A percentile compares a stretch with the other conserved stretches of the same genome.
phyloP scores from a whole-genome alignment of 2,329 filamentous ascomycete genomes.

The Westerdykella aurantiaca region DNA sequence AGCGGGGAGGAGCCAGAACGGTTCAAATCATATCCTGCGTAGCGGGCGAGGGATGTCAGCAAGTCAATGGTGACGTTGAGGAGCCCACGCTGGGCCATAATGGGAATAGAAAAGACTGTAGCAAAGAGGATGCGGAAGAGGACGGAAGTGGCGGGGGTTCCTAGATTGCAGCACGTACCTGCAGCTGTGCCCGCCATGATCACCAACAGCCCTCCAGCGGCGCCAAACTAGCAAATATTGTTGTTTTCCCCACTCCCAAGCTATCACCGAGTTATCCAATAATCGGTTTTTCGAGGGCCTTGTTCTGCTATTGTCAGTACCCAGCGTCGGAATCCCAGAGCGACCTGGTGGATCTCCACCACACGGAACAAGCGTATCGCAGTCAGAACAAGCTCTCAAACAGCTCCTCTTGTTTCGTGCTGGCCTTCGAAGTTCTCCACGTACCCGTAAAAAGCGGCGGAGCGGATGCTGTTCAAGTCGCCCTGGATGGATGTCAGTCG shows the following conservation, averaged over 20 bases:
- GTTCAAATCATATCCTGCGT: conserved; percentile 39
- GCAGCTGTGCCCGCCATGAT: conserved; percentile 39
- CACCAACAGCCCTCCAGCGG: conserved; percentile 17
- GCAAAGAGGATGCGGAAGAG: conserved; percentile 17
- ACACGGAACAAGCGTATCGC: too few species aligned
- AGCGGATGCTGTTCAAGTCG: too few species aligned
- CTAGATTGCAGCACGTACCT: conserved; percentile 30
- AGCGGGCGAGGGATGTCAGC: conserved; percentile 31
- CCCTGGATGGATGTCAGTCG: conserved; percentile 29
- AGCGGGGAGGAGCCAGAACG: conserved; percentile 31
- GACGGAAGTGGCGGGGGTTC: conserved; percentile 16
- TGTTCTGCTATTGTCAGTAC: too few species aligned
- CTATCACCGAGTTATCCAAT: too few species aligned
- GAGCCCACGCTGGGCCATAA: conserved; percentile 11
- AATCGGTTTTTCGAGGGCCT: too few species aligned
- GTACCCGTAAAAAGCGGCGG: too few species aligned
- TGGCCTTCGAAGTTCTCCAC: too few species aligned
- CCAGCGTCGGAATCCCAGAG: too few species aligned
- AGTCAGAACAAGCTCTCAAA: too few species aligned
- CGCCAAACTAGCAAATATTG: conserved; percentile 15
- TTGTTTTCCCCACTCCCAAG: conserved; percentile 9
- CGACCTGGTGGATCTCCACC: too few species aligned
- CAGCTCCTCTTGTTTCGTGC: too few species aligned
- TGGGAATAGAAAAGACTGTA: neutral
- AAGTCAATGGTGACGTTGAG: conserved; percentile 22